Percentiles rank a stretch among this genome's conserved stretches.
Conservation (phyloP, 2,329 filamentous ascomycete genomes). For the Cordyceps fumosorosea region DNA sequence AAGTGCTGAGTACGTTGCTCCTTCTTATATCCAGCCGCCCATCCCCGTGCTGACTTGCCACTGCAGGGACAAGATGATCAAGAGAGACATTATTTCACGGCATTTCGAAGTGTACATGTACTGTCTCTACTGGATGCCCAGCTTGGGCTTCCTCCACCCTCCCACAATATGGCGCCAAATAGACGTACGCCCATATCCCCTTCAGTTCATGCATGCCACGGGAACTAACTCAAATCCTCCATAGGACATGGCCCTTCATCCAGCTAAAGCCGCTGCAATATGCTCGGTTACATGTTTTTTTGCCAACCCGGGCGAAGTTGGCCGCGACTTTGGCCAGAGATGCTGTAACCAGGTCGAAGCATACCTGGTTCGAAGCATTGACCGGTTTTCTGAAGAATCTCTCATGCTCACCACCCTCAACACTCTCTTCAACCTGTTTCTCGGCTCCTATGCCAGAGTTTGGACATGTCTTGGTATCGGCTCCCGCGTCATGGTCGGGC, state of each 20-base stretch:
- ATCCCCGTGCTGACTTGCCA: background rate
- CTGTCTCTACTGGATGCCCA: constrained; percentile 31
- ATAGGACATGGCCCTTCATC: constrained; percentile 28
- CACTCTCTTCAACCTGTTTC: constrained; percentile 30
- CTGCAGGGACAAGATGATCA: constrained; percentile 27
- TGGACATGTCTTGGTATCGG: constrained; percentile 35
- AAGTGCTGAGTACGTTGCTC: constrained; percentile 23
- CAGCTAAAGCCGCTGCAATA: constrained; percentile 31
- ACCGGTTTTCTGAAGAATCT: constrained; percentile 28
- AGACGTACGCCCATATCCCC: constrained; percentile 20
- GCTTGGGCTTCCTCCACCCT: constrained; percentile 33
- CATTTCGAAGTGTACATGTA: constrained; percentile 35
- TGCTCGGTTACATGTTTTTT: constrained; percentile 32
- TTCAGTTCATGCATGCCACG: background rate
- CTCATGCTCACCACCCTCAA: constrained; percentile 30
- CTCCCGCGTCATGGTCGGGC: constrained; percentile 29
- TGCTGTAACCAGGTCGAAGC: constrained; percentile 34
- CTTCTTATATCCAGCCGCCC: background rate
- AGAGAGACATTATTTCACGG: constrained; percentile 28
- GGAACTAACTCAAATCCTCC: background rate
- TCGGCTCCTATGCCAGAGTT: constrained; percentile 31
- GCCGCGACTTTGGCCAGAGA: constrained; percentile 29
- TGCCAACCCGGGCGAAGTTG: constrained; percentile 26
- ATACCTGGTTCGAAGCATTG: constrained; percentile 34
- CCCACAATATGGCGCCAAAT: constrained; percentile 29